Evolutionary conservation across 2,329 filamentous ascomycete genomes (phyloP), one percentile per base, ranked within the genome.

Genomic region (Diaporthe longicolla): DNA sequence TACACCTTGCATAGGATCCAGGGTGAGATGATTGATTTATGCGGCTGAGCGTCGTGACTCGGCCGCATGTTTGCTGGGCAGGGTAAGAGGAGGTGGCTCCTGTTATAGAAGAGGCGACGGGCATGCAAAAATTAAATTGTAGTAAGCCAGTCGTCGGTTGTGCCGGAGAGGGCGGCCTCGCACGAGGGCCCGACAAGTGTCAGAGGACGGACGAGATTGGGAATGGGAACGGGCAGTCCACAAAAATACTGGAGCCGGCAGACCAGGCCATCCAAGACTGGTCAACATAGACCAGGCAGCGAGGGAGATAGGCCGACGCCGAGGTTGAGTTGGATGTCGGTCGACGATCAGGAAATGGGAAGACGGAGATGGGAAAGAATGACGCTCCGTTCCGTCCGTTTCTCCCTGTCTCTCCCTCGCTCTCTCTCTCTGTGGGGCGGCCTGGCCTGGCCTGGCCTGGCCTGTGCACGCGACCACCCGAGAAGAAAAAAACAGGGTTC

Each of bases 11-110:
- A 87, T 84, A 80, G 87, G 82, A 88, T 91, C 89, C 89, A 91
- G 87, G 82, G 83, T 90, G 87, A 87, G 82, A 79, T 79, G 77
- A 82, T 63, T 75, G 55, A 37, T 78, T 80, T 82, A 83, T 87
- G 87, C 87, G 86, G 87, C 86, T 87, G 89, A 89, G 88, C 77
- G 77, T 77, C 82, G 79, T 77, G 80, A 83, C 86, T 89, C 89
- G 87, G 85, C 89, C 85, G 87, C 90, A 91, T 91, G 79, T 82
- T 86, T 58, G 52, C 45, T 32, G 83, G 73, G 75, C 73, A 72
- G 65, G 54, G 55, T 21, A 57, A 65, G 40, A 43, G 68, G 40
- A 17, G 55, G 15, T 55, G 55, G 17, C 24, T 61, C 57, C 69
- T 71, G 69, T 63, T 71, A 71, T 61, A 63, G 57, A 54, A 63